Conservation (phyloP, 208 protist genomes). For the Acanthamoeba lenticulata region DNA sequence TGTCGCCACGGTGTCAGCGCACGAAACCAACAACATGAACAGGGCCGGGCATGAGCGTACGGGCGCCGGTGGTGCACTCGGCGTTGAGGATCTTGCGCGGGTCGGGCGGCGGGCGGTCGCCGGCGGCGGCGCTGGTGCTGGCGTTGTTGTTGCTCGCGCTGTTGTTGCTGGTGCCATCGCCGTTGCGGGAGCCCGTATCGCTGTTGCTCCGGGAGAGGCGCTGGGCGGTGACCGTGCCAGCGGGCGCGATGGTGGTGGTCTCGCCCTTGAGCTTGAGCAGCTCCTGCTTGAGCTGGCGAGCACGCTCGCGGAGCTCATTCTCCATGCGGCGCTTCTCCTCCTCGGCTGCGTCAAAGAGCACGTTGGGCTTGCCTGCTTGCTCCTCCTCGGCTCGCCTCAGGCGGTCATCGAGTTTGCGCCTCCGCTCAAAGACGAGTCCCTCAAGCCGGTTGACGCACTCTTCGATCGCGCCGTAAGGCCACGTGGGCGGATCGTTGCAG, state of each 20-base stretch:
- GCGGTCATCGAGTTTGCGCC: background rate
- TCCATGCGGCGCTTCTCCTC: slow-evolving; percentile 16
- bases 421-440: background rate
- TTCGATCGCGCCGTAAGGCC: background rate
- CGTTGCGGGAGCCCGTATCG: background rate
- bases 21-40: background rate
- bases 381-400: background rate
- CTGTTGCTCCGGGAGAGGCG: background rate
- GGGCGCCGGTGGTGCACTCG: background rate
- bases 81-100: slow-evolving; percentile 7
- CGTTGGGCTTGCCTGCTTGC: background rate
- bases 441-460: slow-evolving; percentile 19
- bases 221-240: background rate
- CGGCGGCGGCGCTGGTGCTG: background rate
- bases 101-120: background rate
- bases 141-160: background rate
- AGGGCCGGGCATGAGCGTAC: background rate
- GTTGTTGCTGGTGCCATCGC: background rate
- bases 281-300: slow-evolving; percentile 12
- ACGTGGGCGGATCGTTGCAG: background rate
- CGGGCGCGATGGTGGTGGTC: background rate
- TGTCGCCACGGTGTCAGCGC: background rate
- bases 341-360: too few species aligned
- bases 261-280: slow-evolving; percentile 40
- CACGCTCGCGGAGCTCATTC: background rate